phyloP scores from a whole-genome alignment of 352 stramenopile species.

The Phytophthora idaei region DNA sequence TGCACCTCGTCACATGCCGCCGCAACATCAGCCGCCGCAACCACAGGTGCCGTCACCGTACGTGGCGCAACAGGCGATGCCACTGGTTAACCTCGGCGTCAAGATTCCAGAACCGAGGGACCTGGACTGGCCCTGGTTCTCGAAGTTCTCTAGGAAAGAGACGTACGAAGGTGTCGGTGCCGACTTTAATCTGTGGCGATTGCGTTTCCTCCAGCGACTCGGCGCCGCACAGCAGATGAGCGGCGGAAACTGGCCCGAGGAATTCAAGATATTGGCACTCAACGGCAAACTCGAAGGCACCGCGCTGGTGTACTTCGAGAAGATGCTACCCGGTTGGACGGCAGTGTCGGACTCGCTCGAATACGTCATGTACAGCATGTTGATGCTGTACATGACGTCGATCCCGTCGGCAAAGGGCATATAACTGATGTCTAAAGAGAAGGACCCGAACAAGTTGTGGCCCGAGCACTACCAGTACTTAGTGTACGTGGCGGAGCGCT shows the following conservation, averaged over 20 bases:
- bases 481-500: conserved; percentile 15
- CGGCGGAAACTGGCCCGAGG: not conserved
- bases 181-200: conserved; percentile 11
- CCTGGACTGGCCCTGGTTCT: conserved; percentile 7
- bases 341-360: conserved; percentile 10
- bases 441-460: conserved; percentile 9
- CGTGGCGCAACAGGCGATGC: not conserved
- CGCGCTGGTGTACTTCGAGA: conserved; percentile 7
- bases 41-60: not conserved
- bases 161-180: conserved; percentile 5
- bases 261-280: not conserved
- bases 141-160: conserved; percentile 3
- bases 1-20: not conserved
- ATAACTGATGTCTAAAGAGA: conserved; percentile 10
- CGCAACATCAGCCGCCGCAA: not conserved
- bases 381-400: conserved; percentile 8
- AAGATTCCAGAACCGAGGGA: conserved; percentile 15
- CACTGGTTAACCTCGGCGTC: not conserved
- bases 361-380: conserved; percentile 21
- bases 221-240: not conserved
- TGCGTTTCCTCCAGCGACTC: conserved; percentile 1
- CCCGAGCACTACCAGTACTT: conserved; percentile 23
- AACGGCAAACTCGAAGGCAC: conserved; percentile 4
- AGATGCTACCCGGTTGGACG: conserved; percentile 9
- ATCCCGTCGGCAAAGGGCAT: conserved; percentile 6